Percentiles rank a stretch among this genome's conserved stretches.
These are phyloP conservation scores for Lentinula sp. DNA, from an alignment of 768 basidiomycete genomes.

Conservation along the genomic window DNA sequence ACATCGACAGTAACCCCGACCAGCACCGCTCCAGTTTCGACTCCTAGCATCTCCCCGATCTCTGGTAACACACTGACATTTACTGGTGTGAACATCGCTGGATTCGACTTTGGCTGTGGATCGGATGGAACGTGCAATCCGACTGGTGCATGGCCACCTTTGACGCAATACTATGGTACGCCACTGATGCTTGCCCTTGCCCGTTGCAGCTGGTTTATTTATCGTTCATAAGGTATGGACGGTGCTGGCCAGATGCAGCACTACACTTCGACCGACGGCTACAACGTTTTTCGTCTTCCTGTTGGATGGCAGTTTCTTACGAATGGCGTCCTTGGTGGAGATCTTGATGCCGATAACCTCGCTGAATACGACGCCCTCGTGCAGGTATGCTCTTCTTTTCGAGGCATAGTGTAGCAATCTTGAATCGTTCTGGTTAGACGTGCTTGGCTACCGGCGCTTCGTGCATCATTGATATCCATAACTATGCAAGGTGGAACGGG, in stretches of 20 bases:
- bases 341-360: conserved; percentile 37
- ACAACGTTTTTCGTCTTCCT: conserved; percentile 55
- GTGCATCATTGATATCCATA: conserved; percentile 56
- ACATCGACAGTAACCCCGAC: conserved; percentile 13
- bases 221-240: conserved; percentile 25
- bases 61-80: conserved; percentile 26
- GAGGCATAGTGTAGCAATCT: background rate
- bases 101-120: conserved; percentile 50
- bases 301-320: conserved; percentile 54
- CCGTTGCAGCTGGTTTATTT: background rate
- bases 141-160: conserved; percentile 35
- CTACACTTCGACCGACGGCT: conserved; percentile 48
- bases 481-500: conserved; percentile 53
- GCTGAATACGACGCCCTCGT: conserved; percentile 46
- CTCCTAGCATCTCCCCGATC: conserved; percentile 11
- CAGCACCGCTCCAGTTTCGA: conserved; percentile 1
- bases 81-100: conserved; percentile 47
- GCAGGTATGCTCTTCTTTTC: conserved; percentile 22
- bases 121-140: conserved; percentile 36
- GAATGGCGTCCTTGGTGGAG: conserved; percentile 28
- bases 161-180: conserved; percentile 37
- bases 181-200: conserved; percentile 7
- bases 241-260: conserved; percentile 57
- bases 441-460: conserved; percentile 43
- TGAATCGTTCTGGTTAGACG: conserved; percentile 11